phyloP scores from a whole-genome alignment of 179 eudicot species.

The Actinidia chinensis region DNA sequence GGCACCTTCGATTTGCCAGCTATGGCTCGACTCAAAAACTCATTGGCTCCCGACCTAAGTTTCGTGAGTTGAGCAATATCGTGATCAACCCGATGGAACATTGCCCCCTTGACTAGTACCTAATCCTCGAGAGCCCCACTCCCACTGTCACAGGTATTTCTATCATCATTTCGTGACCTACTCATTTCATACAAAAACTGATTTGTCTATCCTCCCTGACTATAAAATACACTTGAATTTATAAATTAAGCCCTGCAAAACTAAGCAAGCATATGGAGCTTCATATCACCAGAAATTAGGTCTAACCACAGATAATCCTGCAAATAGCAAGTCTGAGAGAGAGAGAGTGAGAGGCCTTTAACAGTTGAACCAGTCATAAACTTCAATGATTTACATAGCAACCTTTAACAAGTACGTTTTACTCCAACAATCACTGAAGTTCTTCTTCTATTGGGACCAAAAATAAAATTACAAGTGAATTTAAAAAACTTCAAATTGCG shows the following conservation, averaged over 20 bases:
- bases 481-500: too few species aligned
- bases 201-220: not conserved
- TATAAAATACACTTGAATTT: constrained; percentile 4
- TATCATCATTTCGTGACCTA: constrained; percentile 23
- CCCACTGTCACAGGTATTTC: constrained; percentile 4
- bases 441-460: too few species aligned
- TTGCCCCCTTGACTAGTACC: constrained; percentile 15
- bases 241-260: not conserved
- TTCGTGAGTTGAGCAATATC: constrained; percentile 67
- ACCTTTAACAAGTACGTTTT: not conserved
- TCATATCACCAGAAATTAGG: constrained; percentile 9
- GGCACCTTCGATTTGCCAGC: constrained; percentile 38
- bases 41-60: constrained; percentile 54
- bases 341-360: not conserved
- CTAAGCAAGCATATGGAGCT: constrained; percentile 1
- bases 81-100: constrained; percentile 35
- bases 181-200: constrained; percentile 26
- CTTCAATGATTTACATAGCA: not conserved
- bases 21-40: constrained; percentile 30
- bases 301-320: not conserved
- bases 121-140: constrained; percentile 19
- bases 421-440: not conserved
- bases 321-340: not conserved
- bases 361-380: not conserved
- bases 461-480: too few species aligned